Evolutionary conservation across 1,139 yeast genomes (phyloP).

Genomic region (Suhomyces choctaworum): DNA sequence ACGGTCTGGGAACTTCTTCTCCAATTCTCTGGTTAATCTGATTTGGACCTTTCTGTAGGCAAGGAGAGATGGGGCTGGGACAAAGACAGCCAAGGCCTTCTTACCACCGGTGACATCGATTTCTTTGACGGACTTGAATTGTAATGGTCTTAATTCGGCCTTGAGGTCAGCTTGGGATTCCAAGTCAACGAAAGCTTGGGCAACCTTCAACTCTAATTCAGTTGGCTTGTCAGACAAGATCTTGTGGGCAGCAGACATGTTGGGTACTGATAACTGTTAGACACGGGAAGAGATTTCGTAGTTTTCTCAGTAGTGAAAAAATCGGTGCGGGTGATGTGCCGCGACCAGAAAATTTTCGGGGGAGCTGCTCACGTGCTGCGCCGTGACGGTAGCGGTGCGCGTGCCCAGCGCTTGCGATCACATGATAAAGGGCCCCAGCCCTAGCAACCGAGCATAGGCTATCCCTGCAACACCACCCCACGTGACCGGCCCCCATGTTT

Average conservation of each 20-base stretch:
- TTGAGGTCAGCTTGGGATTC: conserved; percentile 95
- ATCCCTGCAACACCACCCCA: neutral
- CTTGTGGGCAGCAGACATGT: conserved; percentile 95
- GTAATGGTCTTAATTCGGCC: conserved; percentile 98
- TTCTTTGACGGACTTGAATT: conserved; percentile 98
- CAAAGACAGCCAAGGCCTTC: conserved; percentile 97
- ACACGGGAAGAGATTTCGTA: conserved; percentile 10
- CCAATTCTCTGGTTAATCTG: conserved; percentile 98
- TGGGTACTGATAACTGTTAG: conserved; percentile 22
- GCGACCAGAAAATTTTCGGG: conserved; percentile 12
- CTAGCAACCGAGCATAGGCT: neutral
- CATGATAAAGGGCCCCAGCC: neutral
- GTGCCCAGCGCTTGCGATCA: neutral
- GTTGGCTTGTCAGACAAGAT: conserved; percentile 89
- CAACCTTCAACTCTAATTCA: conserved; percentile 99
- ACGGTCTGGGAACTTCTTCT: conserved; percentile 99
- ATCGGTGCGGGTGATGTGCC: conserved; percentile 12
- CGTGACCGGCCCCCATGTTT: conserved; percentile 1
- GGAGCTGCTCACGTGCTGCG: conserved; percentile 5
- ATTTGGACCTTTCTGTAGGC: conserved; percentile 97
- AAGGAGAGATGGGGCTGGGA: conserved; percentile 92
- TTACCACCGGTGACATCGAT: conserved; percentile 98
- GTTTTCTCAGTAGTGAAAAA: conserved; percentile 9
- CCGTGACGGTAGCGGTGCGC: neutral
- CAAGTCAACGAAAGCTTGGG: conserved; percentile 97